A percentile compares a stretch with the other conserved stretches of the same genome.
Evolutionary conservation across 1,284 basidiomycete genomes (phyloP).

Genomic region (Irpex sp.): DNA sequence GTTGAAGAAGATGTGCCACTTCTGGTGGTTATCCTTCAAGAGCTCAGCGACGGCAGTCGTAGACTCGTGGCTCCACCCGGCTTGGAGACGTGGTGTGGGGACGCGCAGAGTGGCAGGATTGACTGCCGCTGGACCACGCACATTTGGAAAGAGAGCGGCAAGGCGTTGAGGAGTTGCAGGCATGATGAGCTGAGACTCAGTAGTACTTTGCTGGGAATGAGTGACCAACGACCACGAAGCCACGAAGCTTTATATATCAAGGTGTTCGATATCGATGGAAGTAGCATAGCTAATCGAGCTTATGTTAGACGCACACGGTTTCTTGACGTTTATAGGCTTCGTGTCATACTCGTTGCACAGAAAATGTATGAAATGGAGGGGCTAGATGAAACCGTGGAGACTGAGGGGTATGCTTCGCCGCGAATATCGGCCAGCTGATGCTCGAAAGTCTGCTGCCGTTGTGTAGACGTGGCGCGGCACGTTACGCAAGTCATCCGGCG

Average conservation of each 20-base stretch:
- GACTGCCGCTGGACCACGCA: background rate
- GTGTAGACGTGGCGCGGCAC: too few relatives aligned
- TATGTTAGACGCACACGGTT: background rate
- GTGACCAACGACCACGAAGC: background rate
- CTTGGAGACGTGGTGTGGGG: slow-evolving; percentile 36
- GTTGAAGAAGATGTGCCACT: slow-evolving; percentile 69
- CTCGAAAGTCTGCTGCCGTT: too few relatives aligned
- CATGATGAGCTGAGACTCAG: background rate
- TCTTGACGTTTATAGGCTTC: too few relatives aligned
- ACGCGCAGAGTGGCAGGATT: background rate
- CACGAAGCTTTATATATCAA: background rate
- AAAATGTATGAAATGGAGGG: too few relatives aligned
- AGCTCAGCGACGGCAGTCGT: slow-evolving; percentile 49
- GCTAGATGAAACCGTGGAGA: too few relatives aligned
- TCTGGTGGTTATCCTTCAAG: slow-evolving; percentile 61
- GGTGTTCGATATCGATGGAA: background rate
- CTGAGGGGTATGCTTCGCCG: too few relatives aligned
- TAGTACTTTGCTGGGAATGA: too few relatives aligned
- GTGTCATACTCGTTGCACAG: too few relatives aligned
- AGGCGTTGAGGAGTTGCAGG: background rate
- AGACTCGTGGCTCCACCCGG: slow-evolving; percentile 55
- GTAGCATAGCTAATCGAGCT: background rate
- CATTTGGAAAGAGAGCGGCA: background rate
- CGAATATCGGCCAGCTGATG: too few relatives aligned
- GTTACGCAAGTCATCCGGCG: too few relatives aligned